Conservation (phyloP, 176 grass and related monocot genomes). For the Metroxylon sagu region DNA sequence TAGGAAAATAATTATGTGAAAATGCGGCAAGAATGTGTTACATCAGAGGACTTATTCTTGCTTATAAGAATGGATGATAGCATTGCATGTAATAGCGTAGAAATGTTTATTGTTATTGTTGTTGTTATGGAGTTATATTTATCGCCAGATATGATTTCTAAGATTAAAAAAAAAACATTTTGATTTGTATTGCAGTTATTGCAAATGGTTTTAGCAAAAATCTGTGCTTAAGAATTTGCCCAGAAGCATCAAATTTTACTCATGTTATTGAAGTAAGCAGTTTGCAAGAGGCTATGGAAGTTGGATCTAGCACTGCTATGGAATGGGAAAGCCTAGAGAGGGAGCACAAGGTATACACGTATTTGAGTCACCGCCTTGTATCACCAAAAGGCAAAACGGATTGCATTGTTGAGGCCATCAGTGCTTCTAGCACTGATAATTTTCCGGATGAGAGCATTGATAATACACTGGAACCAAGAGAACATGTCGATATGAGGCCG, state of each 20-base stretch:
- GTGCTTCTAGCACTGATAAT: conserved; percentile 82
- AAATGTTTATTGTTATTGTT: too few species aligned
- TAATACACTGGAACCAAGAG: conserved; percentile 51
- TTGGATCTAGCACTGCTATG: conserved; percentile 34
- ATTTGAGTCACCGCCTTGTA: conserved; percentile 39
- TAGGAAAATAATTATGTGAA: too few species aligned
- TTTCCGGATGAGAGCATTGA: conserved; percentile 69
- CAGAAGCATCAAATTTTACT: conserved; percentile 48
- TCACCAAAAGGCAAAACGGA: conserved; percentile 19
- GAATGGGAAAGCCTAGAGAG: conserved; percentile 25
- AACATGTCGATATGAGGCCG: conserved; percentile 9
- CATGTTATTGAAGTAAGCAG: conserved; percentile 22
- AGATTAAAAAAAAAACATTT: background rate
- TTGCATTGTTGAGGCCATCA: conserved; percentile 49
- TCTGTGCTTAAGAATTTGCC: conserved; percentile 38
- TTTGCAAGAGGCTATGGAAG: conserved; percentile 4
- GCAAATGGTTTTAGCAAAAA: conserved; percentile 49
- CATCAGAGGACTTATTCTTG: too few species aligned
- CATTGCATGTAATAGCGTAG: too few species aligned
- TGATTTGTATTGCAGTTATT: conserved; percentile 29
- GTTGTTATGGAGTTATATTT: too few species aligned
- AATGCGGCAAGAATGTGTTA: too few species aligned
- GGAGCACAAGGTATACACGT: conserved; percentile 44
- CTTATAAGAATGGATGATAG: too few species aligned
- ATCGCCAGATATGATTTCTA: too few species aligned